Base-by-base conservation (phyloP, 805 yeast genomes). In the Brettanomyces custersianus region DNA sequence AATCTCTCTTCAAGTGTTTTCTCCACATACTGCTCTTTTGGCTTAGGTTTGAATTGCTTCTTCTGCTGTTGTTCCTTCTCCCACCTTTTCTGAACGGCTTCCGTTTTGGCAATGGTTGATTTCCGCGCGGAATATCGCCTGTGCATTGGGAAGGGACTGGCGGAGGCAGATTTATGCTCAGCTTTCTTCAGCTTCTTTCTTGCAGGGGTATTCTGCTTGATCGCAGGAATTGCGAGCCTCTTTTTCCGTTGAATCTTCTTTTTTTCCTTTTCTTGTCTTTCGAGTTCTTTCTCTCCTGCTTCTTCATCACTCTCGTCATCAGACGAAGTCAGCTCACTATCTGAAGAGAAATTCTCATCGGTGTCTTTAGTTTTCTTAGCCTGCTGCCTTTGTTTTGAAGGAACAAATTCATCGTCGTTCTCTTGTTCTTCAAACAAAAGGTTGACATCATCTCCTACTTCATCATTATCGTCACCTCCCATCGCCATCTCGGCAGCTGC, bases 101-200 rank as follows among this genome's bases (percentile, higher is more conserved):
- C 64, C 48, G 84, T 85, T 52, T 76, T 85, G 46, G 77, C 77
- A 4, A 84, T 70, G 0, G 94, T 92, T 0, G 94, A 70, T 8
- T 74, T 62, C 53, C 98, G 73, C 13, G 85, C 72, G 0, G 95
- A 83, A 0, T 80, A 72, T 48, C 95, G 66, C 53, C 95, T 66
- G 4, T 63, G 64, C 2, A 63, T 55, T 12, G 66, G 57, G 16
- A 80, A 51, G n/a, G 36, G 31, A 10, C 22, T 13, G n/a, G 36
- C 24, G 5, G 20, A 5, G 11, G 25, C 39, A 23, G 19, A 39
- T 41, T 3, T 30, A 21, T n/a, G 38, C 33, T 26, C 40, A 20
- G 10, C 28, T 29, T 29, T 23, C 32, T 31, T 31, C 16, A 30
- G 37, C 32, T 40, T 45, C 38, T 47, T 51, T 42, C 62, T 64